These are phyloP conservation scores for Pseudogymnoascus pannorum DNA, from an alignment of 2,329 filamentous ascomycete species.

Conservation along the genomic window DNA sequence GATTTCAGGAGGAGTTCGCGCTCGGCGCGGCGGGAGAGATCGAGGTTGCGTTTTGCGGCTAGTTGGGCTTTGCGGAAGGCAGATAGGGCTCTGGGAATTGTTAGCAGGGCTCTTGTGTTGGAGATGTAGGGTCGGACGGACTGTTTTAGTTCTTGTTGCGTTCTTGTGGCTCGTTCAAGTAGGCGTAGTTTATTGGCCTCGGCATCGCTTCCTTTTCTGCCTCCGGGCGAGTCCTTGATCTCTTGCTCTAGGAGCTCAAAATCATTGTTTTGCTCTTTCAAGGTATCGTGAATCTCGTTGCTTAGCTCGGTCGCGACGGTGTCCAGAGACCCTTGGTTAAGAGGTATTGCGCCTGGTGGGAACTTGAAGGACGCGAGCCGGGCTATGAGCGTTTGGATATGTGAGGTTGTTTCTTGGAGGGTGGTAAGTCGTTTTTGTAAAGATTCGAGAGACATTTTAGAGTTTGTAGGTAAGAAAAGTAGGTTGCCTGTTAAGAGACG, in stretches of 20 bases:
- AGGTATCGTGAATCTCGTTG: slow-evolving; percentile 68
- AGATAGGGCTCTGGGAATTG: slow-evolving; percentile 43
- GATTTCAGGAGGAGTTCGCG: slow-evolving; percentile 66
- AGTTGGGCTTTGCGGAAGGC: slow-evolving; percentile 79
- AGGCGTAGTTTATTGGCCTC: slow-evolving; percentile 59
- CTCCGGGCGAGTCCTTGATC: slow-evolving; percentile 57
- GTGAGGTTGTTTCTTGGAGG: slow-evolving; percentile 53
- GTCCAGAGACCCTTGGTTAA: slow-evolving; percentile 28
- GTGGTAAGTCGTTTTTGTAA: slow-evolving; percentile 53
- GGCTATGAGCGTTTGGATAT: slow-evolving; percentile 52
- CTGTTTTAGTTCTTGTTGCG: slow-evolving; percentile 65
- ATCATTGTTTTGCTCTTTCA: slow-evolving; percentile 76
- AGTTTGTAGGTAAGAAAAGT: not conserved
- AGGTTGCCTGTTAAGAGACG: not conserved
- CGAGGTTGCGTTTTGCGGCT: slow-evolving; percentile 66
- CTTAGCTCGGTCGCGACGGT: slow-evolving; percentile 54
- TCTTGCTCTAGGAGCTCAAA: slow-evolving; percentile 75
- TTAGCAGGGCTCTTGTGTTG: not conserved
- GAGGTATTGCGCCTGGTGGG: slow-evolving; percentile 49
- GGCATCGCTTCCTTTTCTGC: slow-evolving; percentile 43
- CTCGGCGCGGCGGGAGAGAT: slow-evolving; percentile 67
- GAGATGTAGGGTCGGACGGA: slow-evolving; percentile 32
- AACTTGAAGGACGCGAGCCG: slow-evolving; percentile 52
- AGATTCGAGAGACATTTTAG: slow-evolving; percentile 52
- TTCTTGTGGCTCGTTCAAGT: slow-evolving; percentile 56